These are phyloP conservation scores for Cnidoscolus chayamansa DNA, from an alignment of 441 rosid species.

Conservation along the genomic window DNA sequence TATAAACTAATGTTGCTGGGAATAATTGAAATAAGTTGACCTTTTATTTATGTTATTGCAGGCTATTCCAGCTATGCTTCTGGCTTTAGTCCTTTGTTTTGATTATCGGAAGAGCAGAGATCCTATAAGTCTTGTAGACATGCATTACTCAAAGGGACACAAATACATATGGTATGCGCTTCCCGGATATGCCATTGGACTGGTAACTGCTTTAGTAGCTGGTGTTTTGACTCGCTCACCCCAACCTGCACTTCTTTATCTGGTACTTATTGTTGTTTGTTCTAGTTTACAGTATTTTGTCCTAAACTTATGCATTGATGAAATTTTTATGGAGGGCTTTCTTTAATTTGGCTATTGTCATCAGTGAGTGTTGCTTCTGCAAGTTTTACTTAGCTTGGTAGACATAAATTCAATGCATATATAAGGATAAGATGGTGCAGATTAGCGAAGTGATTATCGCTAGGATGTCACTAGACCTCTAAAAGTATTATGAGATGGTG, in stretches of 20 bases:
- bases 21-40: conserved; percentile 1
- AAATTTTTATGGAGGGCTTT: background rate
- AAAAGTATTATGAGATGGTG: background rate
- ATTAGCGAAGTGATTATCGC: background rate
- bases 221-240: conserved; percentile 79
- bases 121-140: conserved; percentile 56
- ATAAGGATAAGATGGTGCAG: background rate
- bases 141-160: conserved; percentile 72
- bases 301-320: background rate
- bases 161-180: conserved; percentile 87
- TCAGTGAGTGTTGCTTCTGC: background rate
- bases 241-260: conserved; percentile 92
- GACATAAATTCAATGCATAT: background rate
- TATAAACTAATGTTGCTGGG: background rate
- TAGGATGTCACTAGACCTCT: background rate
- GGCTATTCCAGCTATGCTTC: conserved; percentile 96
- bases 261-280: conserved; percentile 42
- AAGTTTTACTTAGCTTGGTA: background rate
- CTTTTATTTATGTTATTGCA: conserved; percentile 30
- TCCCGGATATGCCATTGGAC: conserved; percentile 82
- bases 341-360: background rate
- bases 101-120: conserved; percentile 84
- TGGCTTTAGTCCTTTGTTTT: conserved; percentile 79
- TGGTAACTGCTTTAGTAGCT: conserved; percentile 71
- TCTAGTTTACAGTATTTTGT: background rate